Conservation (phyloP, 2,329 filamentous ascomycete species). For the Macrophomina pseudophaseolina region DNA sequence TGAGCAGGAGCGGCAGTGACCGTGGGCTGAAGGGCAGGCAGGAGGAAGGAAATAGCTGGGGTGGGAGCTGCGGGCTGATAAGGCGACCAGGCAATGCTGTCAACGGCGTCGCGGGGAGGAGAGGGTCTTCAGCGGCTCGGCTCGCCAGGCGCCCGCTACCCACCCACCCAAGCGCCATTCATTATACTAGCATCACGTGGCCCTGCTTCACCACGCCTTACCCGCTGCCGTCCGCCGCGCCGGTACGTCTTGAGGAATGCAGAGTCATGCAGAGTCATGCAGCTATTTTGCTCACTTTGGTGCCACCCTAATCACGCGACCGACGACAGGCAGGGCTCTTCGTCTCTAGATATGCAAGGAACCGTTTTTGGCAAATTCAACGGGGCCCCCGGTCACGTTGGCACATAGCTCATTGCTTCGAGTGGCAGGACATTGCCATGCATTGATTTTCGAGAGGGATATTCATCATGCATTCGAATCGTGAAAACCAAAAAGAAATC, state of each 20-base stretch:
- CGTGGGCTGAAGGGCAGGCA: background rate
- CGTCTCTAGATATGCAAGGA: background rate
- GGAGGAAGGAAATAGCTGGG: background rate
- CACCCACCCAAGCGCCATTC: background rate
- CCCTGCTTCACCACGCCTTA: background rate
- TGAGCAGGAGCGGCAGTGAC: background rate
- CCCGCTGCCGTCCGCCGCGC: background rate
- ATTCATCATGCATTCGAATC: slow-evolving; percentile 46
- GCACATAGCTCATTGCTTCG: background rate
- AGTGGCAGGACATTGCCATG: slow-evolving; percentile 1
- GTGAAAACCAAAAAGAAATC: slow-evolving; percentile 41
- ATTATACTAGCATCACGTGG: background rate
- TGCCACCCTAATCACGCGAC: background rate
- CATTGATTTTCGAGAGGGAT: slow-evolving; percentile 39
- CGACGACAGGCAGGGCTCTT: background rate
- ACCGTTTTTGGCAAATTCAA: background rate
- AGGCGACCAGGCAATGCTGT: slow-evolving; percentile 10
- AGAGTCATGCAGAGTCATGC: background rate
- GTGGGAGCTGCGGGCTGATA: slow-evolving; percentile 8
- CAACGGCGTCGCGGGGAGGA: background rate
- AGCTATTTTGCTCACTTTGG: background rate
- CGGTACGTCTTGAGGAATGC: background rate
- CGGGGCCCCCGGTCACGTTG: background rate
- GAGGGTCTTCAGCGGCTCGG: slow-evolving; percentile 1
- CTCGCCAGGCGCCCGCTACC: background rate